Conservation (phyloP, 352 stramenopile genomes). For the Phytophthora citricola region DNA sequence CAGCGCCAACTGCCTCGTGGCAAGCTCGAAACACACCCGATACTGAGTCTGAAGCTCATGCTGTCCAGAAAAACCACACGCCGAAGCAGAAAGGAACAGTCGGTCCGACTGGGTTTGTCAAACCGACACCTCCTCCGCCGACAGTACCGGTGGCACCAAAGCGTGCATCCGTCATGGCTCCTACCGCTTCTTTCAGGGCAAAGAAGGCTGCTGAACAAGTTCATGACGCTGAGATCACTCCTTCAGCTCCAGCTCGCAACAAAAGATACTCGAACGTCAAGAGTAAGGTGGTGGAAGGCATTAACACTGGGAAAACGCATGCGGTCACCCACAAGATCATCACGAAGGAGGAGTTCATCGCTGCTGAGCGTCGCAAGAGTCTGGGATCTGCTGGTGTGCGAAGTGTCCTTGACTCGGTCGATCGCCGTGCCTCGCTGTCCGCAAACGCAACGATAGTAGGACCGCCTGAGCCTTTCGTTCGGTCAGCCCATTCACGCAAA, state of each 20-base stretch:
- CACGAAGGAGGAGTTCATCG: conserved; percentile 47
- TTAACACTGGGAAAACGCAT: conserved; percentile 28
- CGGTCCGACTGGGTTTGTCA: conserved; percentile 22
- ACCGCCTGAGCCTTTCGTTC: conserved; percentile 38
- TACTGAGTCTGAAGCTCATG: not conserved
- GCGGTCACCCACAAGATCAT: conserved; percentile 35
- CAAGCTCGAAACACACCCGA: conserved; percentile 24
- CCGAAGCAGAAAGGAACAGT: conserved; percentile 16
- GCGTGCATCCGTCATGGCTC: conserved; percentile 40
- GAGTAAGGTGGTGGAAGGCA: conserved; percentile 51
- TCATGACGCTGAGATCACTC: conserved; percentile 1
- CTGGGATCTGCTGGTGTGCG: conserved; percentile 35
- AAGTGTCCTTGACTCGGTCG: conserved; percentile 20
- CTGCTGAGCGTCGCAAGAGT: conserved; percentile 53
- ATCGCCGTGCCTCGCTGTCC: conserved; percentile 41
- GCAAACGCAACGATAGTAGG: conserved; percentile 22
- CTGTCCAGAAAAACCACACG: conserved; percentile 4
- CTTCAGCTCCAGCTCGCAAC: conserved; percentile 23
- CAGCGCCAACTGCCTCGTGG: conserved; percentile 39
- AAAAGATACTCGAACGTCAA: conserved; percentile 61
- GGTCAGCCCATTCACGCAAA: conserved; percentile 49
- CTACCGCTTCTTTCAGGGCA: conserved; percentile 40
- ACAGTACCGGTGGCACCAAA: conserved; percentile 36
- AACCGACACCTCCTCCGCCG: conserved; percentile 15
- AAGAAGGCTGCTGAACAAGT: conserved; percentile 36